Base-by-base conservation (phyloP, 1,284 basidiomycete species). In the Tremellales sp. region DNA sequence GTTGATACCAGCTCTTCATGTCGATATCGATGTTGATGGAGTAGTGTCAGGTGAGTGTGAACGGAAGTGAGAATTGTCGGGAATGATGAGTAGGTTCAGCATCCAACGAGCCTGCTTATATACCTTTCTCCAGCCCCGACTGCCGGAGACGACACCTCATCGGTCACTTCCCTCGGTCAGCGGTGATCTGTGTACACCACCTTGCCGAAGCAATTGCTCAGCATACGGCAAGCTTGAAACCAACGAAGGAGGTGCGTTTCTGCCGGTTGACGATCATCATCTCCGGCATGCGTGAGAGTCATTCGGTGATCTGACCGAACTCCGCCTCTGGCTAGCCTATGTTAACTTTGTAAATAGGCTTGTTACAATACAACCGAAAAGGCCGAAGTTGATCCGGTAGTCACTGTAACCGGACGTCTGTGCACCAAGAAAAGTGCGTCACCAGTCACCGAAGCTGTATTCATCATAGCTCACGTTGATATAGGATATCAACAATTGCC, bases 191-290 rank as follows among this genome's bases (percentile, higher is more conserved):
- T 40, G n/a, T 17, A 40, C 37, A 19, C 12, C 12, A n/a, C 11
- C 17, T 19, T 22, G 25, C 42, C 42, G 42, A 43, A 43, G 42
- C 21, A 43, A 12, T 27, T 27, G 40, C 23, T 48, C 46, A 5
- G 8, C 21, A 19, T 13, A 31, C 17, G 25, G 21, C 26, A 22
- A 29, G 26, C 2, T 15, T 3, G 11, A 24, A 13, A 21, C 17
- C 40, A 21, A 22, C 3, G 4, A 23, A 23, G 21, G 21, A 41
- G 7, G 40, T 8, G 40, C n/a, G n/a, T n/a, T n/a, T n/a, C n/a
- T n/a, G n/a, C n/a, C n/a, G n/a, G n/a, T n/a, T n/a, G n/a, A n/a
- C n/a, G 33, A n/a, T 36, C 33, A 36, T 36, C 33, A 36, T 36
- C 5, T 17, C 33, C 33, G 33, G 33, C 33, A 6, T 36, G 29